Conservation (phyloP, 2,329 filamentous ascomycete species). For the Mollisiaceae sp. region DNA sequence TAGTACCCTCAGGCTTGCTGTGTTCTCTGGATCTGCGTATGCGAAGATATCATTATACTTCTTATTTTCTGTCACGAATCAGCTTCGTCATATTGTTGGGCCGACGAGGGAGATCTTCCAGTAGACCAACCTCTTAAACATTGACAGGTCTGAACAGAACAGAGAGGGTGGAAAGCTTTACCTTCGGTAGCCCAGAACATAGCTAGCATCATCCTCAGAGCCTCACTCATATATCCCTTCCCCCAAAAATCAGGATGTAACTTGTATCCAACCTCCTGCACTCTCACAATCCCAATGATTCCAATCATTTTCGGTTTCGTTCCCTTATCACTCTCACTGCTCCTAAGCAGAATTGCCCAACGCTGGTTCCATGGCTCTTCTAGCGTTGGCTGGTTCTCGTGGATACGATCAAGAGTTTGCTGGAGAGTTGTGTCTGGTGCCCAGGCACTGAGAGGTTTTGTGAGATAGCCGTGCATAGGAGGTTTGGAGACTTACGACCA, state of each 20-base stretch:
- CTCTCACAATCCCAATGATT: conserved; percentile 19
- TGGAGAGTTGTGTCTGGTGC: conserved; percentile 4
- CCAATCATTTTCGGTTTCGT: conserved; percentile 27
- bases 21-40: conserved; percentile 31
- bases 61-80: conserved; percentile 16
- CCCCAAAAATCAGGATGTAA: conserved; percentile 25
- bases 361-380: conserved; percentile 26
- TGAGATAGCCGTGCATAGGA: neutral
- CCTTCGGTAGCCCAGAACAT: conserved; percentile 29
- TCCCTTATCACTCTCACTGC: neutral
- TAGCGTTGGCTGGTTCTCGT: conserved; percentile 5
- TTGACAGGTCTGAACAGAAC: too few species aligned
- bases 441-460: neutral
- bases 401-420: conserved; percentile 20
- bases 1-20: conserved; percentile 31
- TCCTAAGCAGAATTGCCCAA: conserved; percentile 27
- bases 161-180: neutral
- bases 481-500: conserved; percentile 28
- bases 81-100: neutral
- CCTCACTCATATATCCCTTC: conserved; percentile 33
- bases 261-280: conserved; percentile 24
- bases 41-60: conserved; percentile 25
- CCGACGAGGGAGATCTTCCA: too few species aligned
- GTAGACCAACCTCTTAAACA: too few species aligned
- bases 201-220: conserved; percentile 27